A percentile compares a stretch with the other conserved stretches of the same genome.
These are phyloP conservation scores for Lavandula angustifolia DNA, from an alignment of 257 asterid genomes.

Conservation along the genomic window DNA sequence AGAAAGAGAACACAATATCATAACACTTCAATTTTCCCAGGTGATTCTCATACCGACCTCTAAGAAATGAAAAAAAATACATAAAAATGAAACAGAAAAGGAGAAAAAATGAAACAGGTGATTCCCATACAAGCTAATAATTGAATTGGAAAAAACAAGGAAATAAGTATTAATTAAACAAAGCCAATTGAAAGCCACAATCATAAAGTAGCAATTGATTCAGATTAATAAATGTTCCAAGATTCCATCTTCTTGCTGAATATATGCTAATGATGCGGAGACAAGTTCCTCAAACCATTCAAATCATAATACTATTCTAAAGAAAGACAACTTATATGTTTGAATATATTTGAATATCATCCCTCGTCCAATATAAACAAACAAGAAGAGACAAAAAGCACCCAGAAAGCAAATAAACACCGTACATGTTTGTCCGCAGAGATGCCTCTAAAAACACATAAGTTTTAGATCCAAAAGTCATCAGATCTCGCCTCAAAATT, in stretches of 20 bases:
- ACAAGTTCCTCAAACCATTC: slow-evolving; percentile 55
- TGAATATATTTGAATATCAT: slow-evolving; percentile 32
- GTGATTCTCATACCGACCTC: background rate
- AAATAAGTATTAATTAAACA: slow-evolving; percentile 2
- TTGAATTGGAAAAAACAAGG: slow-evolving; percentile 17
- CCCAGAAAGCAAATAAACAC: slow-evolving; percentile 37
- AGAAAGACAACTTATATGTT: slow-evolving; percentile 41
- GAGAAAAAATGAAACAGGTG: background rate
- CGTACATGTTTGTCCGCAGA: slow-evolving; percentile 39
- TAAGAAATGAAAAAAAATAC: background rate
- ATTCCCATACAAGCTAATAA: background rate
- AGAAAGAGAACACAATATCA: background rate
- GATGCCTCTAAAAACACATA: slow-evolving; percentile 24
- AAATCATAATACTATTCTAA: slow-evolving; percentile 34
- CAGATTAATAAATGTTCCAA: slow-evolving; percentile 32
- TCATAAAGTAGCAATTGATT: slow-evolving; percentile 30
- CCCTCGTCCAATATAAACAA: slow-evolving; percentile 50
- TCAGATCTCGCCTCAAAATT: slow-evolving; percentile 12
- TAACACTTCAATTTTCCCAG: background rate
- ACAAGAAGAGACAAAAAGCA: slow-evolving; percentile 54
- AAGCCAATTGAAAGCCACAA: slow-evolving; percentile 27
- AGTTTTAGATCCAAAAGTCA: slow-evolving; percentile 11
- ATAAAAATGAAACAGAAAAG: too few relatives aligned
- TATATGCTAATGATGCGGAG: slow-evolving; percentile 38
- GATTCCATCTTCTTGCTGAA: slow-evolving; percentile 42